Percentiles rank a stretch among this genome's conserved stretches.
Conservation (phyloP, 192 early-diverging fungal species). For the Cladochytrium replicatum region DNA sequence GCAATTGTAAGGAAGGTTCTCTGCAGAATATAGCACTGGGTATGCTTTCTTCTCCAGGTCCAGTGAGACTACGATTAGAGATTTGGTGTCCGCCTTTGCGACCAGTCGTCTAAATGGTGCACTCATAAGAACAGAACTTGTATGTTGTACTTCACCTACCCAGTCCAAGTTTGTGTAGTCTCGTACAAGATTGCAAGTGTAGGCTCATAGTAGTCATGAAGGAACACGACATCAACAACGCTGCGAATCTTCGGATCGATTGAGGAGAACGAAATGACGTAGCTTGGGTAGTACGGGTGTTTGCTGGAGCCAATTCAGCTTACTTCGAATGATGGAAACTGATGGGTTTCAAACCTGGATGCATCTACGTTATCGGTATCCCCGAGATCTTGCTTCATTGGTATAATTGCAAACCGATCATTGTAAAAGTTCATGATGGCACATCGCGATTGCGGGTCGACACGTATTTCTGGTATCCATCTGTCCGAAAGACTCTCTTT, state of each 20-base stretch:
- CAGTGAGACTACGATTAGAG: slow-evolving; percentile 76
- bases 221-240: slow-evolving; percentile 82
- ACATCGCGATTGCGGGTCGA: slow-evolving; percentile 84
- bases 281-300: slow-evolving; percentile 33
- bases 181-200: slow-evolving; percentile 91
- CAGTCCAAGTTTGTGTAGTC: slow-evolving; percentile 76
- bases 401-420: slow-evolving; percentile 81
- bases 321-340: not conserved
- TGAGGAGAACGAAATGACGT: slow-evolving; percentile 22
- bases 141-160: slow-evolving; percentile 41
- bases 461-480: slow-evolving; percentile 49
- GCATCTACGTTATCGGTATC: slow-evolving; percentile 41
- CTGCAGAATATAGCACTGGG: slow-evolving; percentile 71
- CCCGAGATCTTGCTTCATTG: slow-evolving; percentile 61
- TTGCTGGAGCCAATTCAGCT: slow-evolving; percentile 13
- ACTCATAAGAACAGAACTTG: slow-evolving; percentile 4
- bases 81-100: slow-evolving; percentile 56
- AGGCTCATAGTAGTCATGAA: slow-evolving; percentile 86
- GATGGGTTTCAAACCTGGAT: slow-evolving; percentile 33
- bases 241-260: slow-evolving; percentile 52
- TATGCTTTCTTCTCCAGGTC: slow-evolving; percentile 62
- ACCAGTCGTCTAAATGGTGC: slow-evolving; percentile 42
- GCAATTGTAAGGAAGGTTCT: slow-evolving; percentile 76
- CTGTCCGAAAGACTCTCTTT: slow-evolving; percentile 58
- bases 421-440: slow-evolving; percentile 80